These are phyloP conservation scores for Fragaria iinumae DNA, from an alignment of 306 rosid genomes.

Conservation along the genomic window DNA sequence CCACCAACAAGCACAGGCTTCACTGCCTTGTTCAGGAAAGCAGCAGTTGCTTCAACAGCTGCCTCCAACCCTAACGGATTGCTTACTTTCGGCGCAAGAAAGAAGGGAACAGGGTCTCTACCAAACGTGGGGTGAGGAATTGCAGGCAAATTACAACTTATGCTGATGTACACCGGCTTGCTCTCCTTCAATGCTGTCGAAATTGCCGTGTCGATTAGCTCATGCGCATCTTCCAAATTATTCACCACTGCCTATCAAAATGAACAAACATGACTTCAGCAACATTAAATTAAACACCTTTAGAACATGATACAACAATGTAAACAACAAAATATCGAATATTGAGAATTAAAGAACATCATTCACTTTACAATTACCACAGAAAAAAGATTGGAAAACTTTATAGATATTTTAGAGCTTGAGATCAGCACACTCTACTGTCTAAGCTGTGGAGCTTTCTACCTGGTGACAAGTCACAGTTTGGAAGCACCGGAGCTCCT, in stretches of 20 bases:
- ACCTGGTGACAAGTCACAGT: slow-evolving; percentile 76
- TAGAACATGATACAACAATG: neutral
- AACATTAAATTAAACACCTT: neutral
- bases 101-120: slow-evolving; percentile 85
- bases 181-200: slow-evolving; percentile 92
- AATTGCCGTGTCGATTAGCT: slow-evolving; percentile 77
- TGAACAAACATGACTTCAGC: neutral
- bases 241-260: slow-evolving; percentile 69
- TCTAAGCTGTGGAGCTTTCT: neutral
- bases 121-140: slow-evolving; percentile 72
- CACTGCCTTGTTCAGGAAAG: slow-evolving; percentile 70
- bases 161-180: slow-evolving; percentile 81
- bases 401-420: no score
- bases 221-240: slow-evolving; percentile 79
- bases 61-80: slow-evolving; percentile 74
- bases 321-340: neutral
- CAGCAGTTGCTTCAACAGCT: slow-evolving; percentile 83
- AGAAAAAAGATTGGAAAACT: no score
- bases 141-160: slow-evolving; percentile 70
- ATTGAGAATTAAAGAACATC: neutral
- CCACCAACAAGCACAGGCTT: slow-evolving; percentile 83
- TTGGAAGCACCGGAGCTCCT: slow-evolving; percentile 78
- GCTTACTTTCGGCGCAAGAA: slow-evolving; percentile 55
- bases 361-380: neutral
- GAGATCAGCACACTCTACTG: neutral